Evolutionary conservation across 768 basidiomycete genomes (phyloP), one percentile per base, ranked within the genome.

Genomic region (Lentinula edodes): DNA sequence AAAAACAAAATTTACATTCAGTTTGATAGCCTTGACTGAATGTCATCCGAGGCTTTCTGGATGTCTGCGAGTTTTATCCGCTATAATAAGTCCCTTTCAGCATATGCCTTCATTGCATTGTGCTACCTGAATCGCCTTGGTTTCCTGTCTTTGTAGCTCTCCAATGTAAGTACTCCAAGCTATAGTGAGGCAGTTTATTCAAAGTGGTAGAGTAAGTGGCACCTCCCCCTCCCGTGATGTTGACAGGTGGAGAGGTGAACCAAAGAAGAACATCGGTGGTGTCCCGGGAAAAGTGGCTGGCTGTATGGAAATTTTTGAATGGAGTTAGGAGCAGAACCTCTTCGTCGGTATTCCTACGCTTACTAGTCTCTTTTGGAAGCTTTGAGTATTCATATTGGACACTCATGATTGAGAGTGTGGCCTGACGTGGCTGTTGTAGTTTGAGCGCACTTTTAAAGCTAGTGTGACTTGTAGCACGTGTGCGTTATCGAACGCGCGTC

Each of bases 111-210:
- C 53, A 28, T 51, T 32, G 38, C 38, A 9, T 9, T 39, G 38
- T 1, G 3, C 13, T 39, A 43, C 23, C 35, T 52, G 35, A 12
- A 10, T 28, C 51, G 1, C 8, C 10, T 15, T 52, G 15, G 13
- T n/a, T 13, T 34, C 32, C 35, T 15, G 12, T 7, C 9, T 34
- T 34, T 9, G n/a, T 52, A 15, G 55, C 55, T 32, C 55, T 56
- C 55, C 55, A 56, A 38, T 56, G 55, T 20, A 56, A 20, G n/a
- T 56, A 56, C 39, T 56, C 39, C 55, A 56, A 39, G 28, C 55
- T 56, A 34, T 56, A 39, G 13, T 8, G 5, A 38, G 39, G 41
- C 16, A 3, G 20, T 23, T 28, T n/a, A 3, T 10, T 23, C 7
- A 28, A 20, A 42, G 13, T 6, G 9, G 41, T 16, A 42, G 55